phyloP scores from a whole-genome alignment of 164 flowering plant species.

The Piper betle region DNA sequence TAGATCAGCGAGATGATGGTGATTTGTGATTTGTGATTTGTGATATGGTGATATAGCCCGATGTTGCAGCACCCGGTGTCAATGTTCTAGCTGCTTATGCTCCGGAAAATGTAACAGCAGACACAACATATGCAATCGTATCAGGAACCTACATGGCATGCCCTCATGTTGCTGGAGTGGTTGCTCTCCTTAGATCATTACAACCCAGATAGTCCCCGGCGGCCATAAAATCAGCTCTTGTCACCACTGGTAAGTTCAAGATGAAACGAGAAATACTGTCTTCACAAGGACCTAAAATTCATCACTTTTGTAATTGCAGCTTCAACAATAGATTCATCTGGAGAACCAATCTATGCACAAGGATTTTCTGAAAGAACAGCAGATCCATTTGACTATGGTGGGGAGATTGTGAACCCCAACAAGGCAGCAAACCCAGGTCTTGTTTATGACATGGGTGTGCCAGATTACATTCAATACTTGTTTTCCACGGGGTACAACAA shows the following conservation, averaged over 20 bases:
- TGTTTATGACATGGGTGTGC: constrained; percentile 15
- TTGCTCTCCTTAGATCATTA: constrained; percentile 36
- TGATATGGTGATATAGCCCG: constrained; percentile 7
- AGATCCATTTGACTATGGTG: constrained; percentile 56
- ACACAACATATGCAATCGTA: constrained; percentile 7
- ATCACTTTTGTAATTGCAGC: constrained; percentile 12
- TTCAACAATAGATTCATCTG: constrained; percentile 25
- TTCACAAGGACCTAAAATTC: too few species aligned
- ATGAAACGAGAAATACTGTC: too few species aligned
- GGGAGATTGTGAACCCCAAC: constrained; percentile 44
- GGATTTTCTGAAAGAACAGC: constrained; percentile 41
- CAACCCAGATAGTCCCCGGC: constrained; percentile 52
- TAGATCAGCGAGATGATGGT: constrained; percentile 2
- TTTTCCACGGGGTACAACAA: constrained; percentile 38
- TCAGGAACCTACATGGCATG: constrained; percentile 57
- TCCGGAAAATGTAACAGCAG: background rate
- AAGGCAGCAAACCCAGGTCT: constrained; percentile 38
- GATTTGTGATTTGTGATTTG: too few species aligned
- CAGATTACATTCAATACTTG: constrained; percentile 19
- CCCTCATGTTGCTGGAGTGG: constrained; percentile 45
- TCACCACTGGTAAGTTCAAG: constrained; percentile 35
- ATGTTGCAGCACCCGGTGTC: constrained; percentile 23
- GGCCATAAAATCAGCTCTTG: constrained; percentile 41
- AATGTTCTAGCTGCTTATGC: constrained; percentile 9
- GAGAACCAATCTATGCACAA: constrained; percentile 13